phyloP scores from a whole-genome alignment of 1,284 basidiomycete species.

The Anthracocystis walkeri region DNA sequence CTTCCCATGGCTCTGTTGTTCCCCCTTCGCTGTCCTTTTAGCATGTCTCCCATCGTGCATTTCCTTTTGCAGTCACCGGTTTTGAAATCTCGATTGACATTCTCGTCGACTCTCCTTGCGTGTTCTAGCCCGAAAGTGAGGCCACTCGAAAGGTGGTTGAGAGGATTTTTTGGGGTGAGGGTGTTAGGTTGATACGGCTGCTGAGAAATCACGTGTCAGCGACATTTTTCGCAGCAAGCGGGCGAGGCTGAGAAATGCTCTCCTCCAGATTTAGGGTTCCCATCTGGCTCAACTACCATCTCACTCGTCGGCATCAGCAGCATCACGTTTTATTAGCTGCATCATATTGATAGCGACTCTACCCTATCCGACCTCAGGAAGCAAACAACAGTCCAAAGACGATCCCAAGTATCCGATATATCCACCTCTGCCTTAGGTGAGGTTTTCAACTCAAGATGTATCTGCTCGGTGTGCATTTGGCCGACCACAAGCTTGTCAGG shows the following conservation, averaged over 20 bases:
- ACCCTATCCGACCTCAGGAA: too few relatives aligned
- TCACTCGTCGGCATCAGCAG: too few relatives aligned
- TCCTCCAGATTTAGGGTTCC: too few relatives aligned
- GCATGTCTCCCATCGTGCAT: conserved; percentile 20
- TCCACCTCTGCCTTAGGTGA: neutral
- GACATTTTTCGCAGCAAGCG: conserved; percentile 12
- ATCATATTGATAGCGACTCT: too few relatives aligned
- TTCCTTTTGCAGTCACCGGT: conserved; percentile 37
- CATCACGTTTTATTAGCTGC: too few relatives aligned
- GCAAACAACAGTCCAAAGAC: too few relatives aligned
- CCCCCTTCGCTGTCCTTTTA: conserved; percentile 8
- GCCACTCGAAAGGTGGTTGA: neutral
- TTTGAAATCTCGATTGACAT: conserved; percentile 6
- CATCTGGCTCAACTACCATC: neutral
- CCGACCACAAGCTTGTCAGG: conserved; percentile 68
- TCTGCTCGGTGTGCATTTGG: conserved; percentile 66
- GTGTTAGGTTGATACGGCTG: conserved; percentile 5
- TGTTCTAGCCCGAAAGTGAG: neutral
- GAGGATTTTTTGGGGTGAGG: neutral
- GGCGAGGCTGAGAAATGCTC: conserved; percentile 8
- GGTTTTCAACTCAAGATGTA: conserved; percentile 54
- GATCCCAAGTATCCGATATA: too few relatives aligned
- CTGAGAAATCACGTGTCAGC: conserved; percentile 39
- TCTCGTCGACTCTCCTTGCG: neutral
- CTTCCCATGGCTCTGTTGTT: neutral